Conservation (phyloP, 2,329 filamentous ascomycete species). For the Tolypocladium ovalisporum region DNA sequence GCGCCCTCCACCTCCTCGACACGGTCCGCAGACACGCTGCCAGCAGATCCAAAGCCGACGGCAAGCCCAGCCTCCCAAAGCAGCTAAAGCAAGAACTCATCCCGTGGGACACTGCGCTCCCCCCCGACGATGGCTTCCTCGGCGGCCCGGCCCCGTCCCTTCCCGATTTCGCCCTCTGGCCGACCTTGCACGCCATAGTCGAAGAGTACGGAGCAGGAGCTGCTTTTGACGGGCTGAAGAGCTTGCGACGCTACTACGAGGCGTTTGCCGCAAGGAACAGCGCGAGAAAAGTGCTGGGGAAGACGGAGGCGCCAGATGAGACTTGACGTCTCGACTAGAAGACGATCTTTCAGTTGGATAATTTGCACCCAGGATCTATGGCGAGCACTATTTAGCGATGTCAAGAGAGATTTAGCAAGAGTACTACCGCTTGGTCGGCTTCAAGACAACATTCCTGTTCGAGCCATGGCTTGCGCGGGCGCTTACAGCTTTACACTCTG, state of each 20-base stretch:
- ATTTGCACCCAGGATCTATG: not conserved
- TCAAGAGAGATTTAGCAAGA: not conserved
- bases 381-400: not conserved
- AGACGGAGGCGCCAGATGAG: not conserved
- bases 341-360: not conserved
- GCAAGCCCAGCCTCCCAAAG: conserved; percentile 1
- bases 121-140: conserved; percentile 26
- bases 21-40: conserved; percentile 1
- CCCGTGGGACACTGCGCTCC: conserved; percentile 28
- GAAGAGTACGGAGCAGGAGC: conserved; percentile 18
- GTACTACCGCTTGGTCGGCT: not conserved
- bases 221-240: conserved; percentile 16
- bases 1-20: conserved; percentile 22
- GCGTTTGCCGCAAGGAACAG: conserved; percentile 11
- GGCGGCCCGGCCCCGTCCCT: conserved; percentile 30
- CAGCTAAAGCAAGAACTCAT: conserved; percentile 21
- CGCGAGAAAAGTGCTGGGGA: conserved; percentile 12
- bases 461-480: not conserved
- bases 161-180: conserved; percentile 48
- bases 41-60: not conserved
- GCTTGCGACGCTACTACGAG: conserved; percentile 27
- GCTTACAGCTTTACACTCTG: not conserved
- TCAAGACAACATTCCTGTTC: not conserved
- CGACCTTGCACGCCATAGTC: conserved; percentile 37
- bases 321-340: not conserved